A percentile compares a stretch with the other conserved stretches of the same genome.
Evolutionary conservation across 2,329 filamentous ascomycete species (phyloP).

Genomic region (Xylariales sp.): DNA sequence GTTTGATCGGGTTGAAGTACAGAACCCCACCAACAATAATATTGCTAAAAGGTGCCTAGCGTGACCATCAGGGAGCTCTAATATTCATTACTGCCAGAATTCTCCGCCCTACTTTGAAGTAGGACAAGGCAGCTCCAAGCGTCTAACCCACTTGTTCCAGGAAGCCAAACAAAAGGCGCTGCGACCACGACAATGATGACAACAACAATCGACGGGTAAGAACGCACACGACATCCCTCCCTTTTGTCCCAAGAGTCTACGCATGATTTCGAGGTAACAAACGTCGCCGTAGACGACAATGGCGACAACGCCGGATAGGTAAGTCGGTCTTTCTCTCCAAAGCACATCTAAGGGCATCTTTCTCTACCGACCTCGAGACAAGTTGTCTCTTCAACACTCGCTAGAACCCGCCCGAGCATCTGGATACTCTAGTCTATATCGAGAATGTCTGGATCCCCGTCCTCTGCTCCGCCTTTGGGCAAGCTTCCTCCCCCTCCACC

Average conservation of each 20-base stretch:
- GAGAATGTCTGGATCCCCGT: slow-evolving; percentile 2
- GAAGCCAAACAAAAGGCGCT: slow-evolving; percentile 7
- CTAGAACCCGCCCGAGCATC: not conserved
- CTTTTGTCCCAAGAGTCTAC: slow-evolving; percentile 1
- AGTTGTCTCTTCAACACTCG: not conserved
- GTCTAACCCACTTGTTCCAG: not conserved
- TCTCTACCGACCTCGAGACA: not conserved
- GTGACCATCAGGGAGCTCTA: no score
- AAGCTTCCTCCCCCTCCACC: not conserved
- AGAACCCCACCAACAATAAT: no score
- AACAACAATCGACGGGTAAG: not conserved
- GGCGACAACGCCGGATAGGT: slow-evolving; percentile 25
- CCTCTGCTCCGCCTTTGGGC: not conserved
- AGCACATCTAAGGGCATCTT: not conserved
- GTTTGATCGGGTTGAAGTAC: no score
- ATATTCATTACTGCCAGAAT: not conserved
- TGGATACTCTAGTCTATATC: not conserved
- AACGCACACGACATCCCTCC: not conserved
- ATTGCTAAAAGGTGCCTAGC: no score
- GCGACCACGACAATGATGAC: not conserved
- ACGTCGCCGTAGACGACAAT: slow-evolving; percentile 16
- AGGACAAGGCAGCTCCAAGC: slow-evolving; percentile 2
- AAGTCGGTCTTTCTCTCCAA: slow-evolving; percentile 16
- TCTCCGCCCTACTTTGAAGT: slow-evolving; percentile 1
- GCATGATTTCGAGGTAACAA: slow-evolving; percentile 7